Evolutionary conservation across 139 green algal genomes (phyloP).

Genomic region (Pseudopediastrum boryanum): DNA sequence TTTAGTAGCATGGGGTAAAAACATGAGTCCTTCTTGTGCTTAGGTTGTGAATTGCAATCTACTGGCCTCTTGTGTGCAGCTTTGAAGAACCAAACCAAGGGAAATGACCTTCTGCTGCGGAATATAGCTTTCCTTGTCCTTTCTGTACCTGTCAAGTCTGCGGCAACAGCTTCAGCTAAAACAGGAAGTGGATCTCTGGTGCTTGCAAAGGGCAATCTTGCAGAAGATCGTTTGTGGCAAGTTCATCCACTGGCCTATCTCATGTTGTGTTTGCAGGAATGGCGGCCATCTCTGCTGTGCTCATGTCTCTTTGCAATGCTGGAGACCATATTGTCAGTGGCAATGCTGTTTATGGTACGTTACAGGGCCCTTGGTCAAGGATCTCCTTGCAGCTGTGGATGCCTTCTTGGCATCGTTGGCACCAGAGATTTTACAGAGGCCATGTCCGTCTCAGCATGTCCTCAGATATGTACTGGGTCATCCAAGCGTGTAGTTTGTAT

Average conservation of each 20-base stretch:
- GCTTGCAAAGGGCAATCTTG: not conserved
- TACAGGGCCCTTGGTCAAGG: too few relatives aligned
- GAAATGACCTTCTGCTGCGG: not conserved
- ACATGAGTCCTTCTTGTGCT: not conserved
- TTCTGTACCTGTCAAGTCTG: not conserved
- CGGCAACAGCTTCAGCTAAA: not conserved
- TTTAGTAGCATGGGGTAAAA: not conserved
- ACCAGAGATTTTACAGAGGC: too few relatives aligned
- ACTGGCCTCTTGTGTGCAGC: not conserved
- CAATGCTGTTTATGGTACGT: slow-evolving; percentile 61
- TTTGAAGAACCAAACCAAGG: not conserved
- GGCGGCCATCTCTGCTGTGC: slow-evolving; percentile 65
- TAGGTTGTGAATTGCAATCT: not conserved
- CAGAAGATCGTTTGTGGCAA: not conserved
- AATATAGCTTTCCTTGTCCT: not conserved
- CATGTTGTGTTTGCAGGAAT: slow-evolving; percentile 57
- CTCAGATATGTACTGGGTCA: too few relatives aligned
- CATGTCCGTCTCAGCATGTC: too few relatives aligned
- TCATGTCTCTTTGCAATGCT: slow-evolving; percentile 67
- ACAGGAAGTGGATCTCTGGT: not conserved
- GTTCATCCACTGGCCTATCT: not conserved
- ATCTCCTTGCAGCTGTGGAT: too few relatives aligned
- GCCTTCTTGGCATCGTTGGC: too few relatives aligned
- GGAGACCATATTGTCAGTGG: slow-evolving; percentile 75
- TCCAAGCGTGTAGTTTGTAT: too few relatives aligned